These are phyloP conservation scores for Phlyctochytrium planicorne DNA, from an alignment of 192 early-diverging fungal genomes.

Conservation along the genomic window DNA sequence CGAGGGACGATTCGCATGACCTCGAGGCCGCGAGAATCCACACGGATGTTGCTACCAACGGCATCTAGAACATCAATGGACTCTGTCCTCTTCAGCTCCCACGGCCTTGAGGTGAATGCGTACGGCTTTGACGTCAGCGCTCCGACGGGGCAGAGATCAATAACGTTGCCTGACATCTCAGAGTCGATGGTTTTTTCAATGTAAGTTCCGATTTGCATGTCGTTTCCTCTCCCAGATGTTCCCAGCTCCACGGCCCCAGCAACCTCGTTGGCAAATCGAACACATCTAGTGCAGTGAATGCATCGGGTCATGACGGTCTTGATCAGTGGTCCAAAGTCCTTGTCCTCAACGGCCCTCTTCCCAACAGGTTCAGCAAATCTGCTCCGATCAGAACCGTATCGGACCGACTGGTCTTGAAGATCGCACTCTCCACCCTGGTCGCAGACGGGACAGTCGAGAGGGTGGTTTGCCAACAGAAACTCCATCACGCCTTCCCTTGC, in stretches of 20 bases:
- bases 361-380: constrained; percentile 79
- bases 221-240: constrained; percentile 92
- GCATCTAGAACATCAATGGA: constrained; percentile 94
- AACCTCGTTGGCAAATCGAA: constrained; percentile 97
- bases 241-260: constrained; percentile 94
- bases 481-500: constrained; percentile 75
- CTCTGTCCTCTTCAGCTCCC: constrained; percentile 96
- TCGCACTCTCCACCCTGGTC: constrained; percentile 99
- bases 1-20: constrained; percentile 95
- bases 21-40: constrained; percentile 94
- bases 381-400: constrained; percentile 92
- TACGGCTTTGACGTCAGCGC: constrained; percentile 97
- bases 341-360: constrained; percentile 97
- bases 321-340: constrained; percentile 93
- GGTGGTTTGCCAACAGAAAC: constrained; percentile 96
- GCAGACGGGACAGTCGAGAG: constrained; percentile 97
- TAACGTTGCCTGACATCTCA: constrained; percentile 97
- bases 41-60: constrained; percentile 91
- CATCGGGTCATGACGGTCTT: constrained; percentile 97
- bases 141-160: constrained; percentile 98
- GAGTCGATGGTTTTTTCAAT: constrained; percentile 82
- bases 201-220: constrained; percentile 98
- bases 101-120: constrained; percentile 88
- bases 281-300: constrained; percentile 99
- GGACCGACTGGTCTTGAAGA: constrained; percentile 95